Conservation (phyloP, 148 eudicot genomes). For the Rhododendron henanense region DNA sequence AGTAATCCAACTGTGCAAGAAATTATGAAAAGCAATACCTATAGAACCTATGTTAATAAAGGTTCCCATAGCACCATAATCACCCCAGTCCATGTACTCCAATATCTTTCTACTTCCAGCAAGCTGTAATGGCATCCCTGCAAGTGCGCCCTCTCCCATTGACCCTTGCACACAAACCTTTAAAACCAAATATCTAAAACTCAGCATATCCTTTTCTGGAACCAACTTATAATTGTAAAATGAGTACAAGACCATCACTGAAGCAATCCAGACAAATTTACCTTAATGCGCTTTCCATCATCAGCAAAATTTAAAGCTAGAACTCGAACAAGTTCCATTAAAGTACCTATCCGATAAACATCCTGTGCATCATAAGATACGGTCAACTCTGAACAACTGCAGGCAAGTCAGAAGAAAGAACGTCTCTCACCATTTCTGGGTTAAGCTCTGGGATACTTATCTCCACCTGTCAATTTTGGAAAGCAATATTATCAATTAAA, state of each 20-base stretch:
- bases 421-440: constrained; percentile 70
- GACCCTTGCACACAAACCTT: constrained; percentile 99
- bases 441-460: constrained; percentile 92
- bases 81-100: constrained; percentile 99
- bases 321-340: constrained; percentile 87
- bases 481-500: background rate
- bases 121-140: constrained; percentile 94
- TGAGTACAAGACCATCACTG: background rate
- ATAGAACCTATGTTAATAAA: constrained; percentile 86
- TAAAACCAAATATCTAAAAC: background rate
- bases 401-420: constrained; percentile 10
- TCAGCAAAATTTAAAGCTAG: constrained; percentile 90
- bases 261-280: constrained; percentile 22
- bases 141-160: constrained; percentile 93
- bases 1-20: background rate
- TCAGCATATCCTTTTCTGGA: background rate
- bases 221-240: background rate
- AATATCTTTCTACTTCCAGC: constrained; percentile 85
- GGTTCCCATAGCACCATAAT: constrained; percentile 81
- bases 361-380: constrained; percentile 59
- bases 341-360: constrained; percentile 97
- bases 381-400: constrained; percentile 16
- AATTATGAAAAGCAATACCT: constrained; percentile 38
- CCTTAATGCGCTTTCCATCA: constrained; percentile 95
- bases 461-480: constrained; percentile 61